Base-by-base conservation (phyloP, 225 moss, liverwort and hornwort species). In the Lunularia cruciata region DNA sequence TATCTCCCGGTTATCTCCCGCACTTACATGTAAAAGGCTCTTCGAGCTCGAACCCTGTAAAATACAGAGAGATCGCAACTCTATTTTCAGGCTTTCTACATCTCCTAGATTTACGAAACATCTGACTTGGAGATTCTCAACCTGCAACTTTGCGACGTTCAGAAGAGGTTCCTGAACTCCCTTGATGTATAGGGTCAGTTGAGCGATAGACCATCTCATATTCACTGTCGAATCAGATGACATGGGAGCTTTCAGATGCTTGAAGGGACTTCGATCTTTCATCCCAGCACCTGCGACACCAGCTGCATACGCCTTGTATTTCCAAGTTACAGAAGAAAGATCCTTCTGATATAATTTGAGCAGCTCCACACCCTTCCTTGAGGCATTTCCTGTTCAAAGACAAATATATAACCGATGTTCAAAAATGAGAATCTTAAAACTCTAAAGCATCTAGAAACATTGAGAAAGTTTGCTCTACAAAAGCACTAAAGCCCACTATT, bases 311-410 rank as follows among this genome's bases (percentile, higher is more conserved):
- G 85, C 57, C 69, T 83, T 86, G 35, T 80, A 84, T 64, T 83
- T 95, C 82, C 86, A 85, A 40, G 82, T 59, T 77, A 95, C 75
- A 42, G 88, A 83, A 71, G 86, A 79, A 38, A 95, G 79, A 46
- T 87, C 85, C 62, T 81, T 88, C 23, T 65, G 77, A 47, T 83
- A 75, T 65, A 26, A 54, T 71, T 72, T 77, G 20, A 95, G 81
- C 52, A 85, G 76, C 74, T 87, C 88, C 32, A 77, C 64, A 77
- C 81, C 85, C 79, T 77, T 79, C 79, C 71, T 71, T 72, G 82
- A 81, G 47, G 65, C 69, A 56, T 76, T 73, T 57, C 90, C 95
- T 95, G 89, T 71, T 76, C 20, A 40, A 73, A 12, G 53, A 61
- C 25, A 49, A 39, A 25, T 40, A n/a, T n/a, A n/a, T n/a, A n/a